A percentile compares a stretch with the other conserved stretches of the same genome.
Conservation (phyloP, 2,329 filamentous ascomycete species). For the Aspergillus fijiensis region DNA sequence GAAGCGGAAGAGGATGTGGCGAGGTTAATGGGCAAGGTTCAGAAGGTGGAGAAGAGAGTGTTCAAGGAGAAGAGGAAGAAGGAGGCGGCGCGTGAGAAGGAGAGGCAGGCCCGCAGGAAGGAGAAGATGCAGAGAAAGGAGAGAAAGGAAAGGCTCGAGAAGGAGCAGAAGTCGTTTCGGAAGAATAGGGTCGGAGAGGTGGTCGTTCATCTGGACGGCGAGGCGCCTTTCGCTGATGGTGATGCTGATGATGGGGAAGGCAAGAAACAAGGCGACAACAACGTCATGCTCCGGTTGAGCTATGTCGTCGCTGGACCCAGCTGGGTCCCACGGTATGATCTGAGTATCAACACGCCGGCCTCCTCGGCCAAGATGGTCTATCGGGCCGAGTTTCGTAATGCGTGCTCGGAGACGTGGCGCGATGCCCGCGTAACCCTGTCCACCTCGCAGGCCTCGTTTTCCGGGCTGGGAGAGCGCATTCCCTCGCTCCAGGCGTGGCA, state of each 20-base stretch:
- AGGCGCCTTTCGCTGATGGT: not conserved
- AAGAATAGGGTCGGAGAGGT: constrained; percentile 35
- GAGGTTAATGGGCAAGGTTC: constrained; percentile 2
- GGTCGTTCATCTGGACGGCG: constrained; percentile 37
- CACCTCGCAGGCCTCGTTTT: constrained; percentile 61
- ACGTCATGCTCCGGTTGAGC: constrained; percentile 49
- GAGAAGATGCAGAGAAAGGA: not conserved
- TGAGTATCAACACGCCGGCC: constrained; percentile 58
- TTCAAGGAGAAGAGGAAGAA: constrained; percentile 24
- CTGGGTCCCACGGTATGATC: constrained; percentile 63
- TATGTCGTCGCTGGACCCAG: constrained; percentile 60
- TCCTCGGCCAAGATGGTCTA: constrained; percentile 58
- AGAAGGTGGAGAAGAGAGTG: constrained; percentile 17
- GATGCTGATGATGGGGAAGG: constrained; percentile 11
- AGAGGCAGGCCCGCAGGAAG: constrained; percentile 21
- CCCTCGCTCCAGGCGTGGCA: constrained; percentile 59
- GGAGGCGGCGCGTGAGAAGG: constrained; percentile 24
- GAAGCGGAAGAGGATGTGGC: constrained; percentile 28
- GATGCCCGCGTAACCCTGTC: constrained; percentile 62
- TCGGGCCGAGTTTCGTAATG: constrained; percentile 62
- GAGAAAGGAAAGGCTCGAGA: constrained; percentile 21
- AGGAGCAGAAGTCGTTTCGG: constrained; percentile 40
- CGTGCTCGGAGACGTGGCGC: constrained; percentile 63
- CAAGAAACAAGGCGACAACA: constrained; percentile 13
- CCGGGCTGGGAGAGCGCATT: constrained; percentile 55